Evolutionary conservation across 441 rosid genomes (phyloP).

Genomic region (Pelargonium cotyledonis): DNA sequence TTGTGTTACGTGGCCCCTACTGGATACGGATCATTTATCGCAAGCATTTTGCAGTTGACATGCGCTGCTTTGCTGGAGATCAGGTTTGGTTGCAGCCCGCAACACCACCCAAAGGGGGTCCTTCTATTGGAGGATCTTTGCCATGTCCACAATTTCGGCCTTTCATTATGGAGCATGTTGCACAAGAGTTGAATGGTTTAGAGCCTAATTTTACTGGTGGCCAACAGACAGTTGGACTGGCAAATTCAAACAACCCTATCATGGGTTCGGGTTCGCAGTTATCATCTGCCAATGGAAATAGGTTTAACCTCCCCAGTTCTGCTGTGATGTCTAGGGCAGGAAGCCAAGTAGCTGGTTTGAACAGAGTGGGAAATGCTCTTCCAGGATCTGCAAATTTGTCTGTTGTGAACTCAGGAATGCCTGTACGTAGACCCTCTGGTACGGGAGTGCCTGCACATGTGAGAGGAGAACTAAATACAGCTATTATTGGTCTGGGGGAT

Average conservation of each 20-base stretch:
- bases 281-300: constrained; percentile 58
- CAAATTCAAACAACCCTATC: constrained; percentile 45
- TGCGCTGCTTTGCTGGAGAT: constrained; percentile 99
- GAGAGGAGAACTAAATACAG: constrained; percentile 91
- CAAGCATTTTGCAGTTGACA: constrained; percentile 92
- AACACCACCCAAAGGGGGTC: constrained; percentile 95
- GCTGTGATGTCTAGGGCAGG: constrained; percentile 57
- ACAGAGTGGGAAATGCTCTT: constrained; percentile 61
- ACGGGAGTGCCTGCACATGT: constrained; percentile 81
- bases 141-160: constrained; percentile 99
- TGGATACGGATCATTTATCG: constrained; percentile 97
- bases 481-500: constrained; percentile 96
- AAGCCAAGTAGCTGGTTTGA: constrained; percentile 53
- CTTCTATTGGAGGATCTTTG: constrained; percentile 87
- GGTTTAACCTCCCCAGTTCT: constrained; percentile 58
- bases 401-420: constrained; percentile 53
- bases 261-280: constrained; percentile 46
- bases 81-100: constrained; percentile 99
- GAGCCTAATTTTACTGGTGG: constrained; percentile 68
- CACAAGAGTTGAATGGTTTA: constrained; percentile 90
- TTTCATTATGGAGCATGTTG: constrained; percentile 99
- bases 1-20: constrained; percentile 95
- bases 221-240: constrained; percentile 58
- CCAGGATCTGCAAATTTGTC: constrained; percentile 59
- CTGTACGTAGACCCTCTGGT: constrained; percentile 77